Evolutionary conservation across 2,329 filamentous ascomycete species (phyloP).

Genomic region (Colletotrichum endophyticum): DNA sequence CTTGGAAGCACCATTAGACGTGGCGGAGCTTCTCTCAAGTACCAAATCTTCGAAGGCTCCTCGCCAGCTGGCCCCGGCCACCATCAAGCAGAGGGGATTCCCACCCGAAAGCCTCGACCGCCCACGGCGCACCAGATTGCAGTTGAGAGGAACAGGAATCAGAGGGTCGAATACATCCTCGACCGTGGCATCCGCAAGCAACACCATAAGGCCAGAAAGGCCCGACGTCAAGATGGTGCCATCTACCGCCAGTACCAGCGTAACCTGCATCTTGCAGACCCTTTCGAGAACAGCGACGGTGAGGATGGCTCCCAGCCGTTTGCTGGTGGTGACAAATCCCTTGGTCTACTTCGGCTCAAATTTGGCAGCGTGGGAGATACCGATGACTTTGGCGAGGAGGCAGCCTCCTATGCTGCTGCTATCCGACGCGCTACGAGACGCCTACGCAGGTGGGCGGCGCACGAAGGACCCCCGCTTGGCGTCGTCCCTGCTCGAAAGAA

Average conservation of each 20-base stretch:
- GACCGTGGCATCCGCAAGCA: constrained; percentile 73
- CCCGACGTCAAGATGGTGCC: constrained; percentile 67
- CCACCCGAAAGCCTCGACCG: constrained; percentile 70
- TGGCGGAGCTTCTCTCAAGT: constrained; percentile 55
- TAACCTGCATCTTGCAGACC: constrained; percentile 59
- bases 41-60: constrained; percentile 65
- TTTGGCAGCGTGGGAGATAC: constrained; percentile 71
- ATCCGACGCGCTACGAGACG: constrained; percentile 68
- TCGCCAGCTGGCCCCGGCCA: constrained; percentile 61
- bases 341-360: constrained; percentile 54
- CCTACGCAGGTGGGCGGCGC: constrained; percentile 72
- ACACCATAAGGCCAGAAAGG: constrained; percentile 67
- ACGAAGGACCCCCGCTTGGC: constrained; percentile 46
- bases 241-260: constrained; percentile 71
- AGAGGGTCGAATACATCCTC: constrained; percentile 82
- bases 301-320: constrained; percentile 49
- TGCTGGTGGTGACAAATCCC: constrained; percentile 30
- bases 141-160: constrained; percentile 77
- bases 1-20: constrained; percentile 36
- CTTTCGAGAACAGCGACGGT: constrained; percentile 67
- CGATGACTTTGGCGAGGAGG: constrained; percentile 81
- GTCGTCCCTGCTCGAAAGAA: constrained; percentile 54
- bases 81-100: constrained; percentile 58
- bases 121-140: constrained; percentile 83
- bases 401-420: constrained; percentile 68